These are phyloP conservation scores for Lanmaoa rubissima DNA, from an alignment of 768 basidiomycete genomes.

Conservation along the genomic window DNA sequence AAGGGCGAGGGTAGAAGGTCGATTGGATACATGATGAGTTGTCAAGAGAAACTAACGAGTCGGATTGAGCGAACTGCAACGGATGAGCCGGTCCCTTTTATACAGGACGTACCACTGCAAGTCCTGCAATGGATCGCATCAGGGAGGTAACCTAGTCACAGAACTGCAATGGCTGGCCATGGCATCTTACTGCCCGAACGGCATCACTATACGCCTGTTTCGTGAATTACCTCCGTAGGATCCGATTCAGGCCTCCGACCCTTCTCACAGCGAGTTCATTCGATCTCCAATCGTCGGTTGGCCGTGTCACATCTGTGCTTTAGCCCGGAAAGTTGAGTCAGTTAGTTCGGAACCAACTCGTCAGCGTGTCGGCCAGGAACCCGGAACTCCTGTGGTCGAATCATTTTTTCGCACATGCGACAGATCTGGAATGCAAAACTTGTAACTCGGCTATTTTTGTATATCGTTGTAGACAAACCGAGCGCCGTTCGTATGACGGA, in stretches of 20 bases:
- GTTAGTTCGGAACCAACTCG: constrained; percentile 10
- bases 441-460: constrained; percentile 15
- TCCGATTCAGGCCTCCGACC: constrained; percentile 18
- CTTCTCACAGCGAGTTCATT: constrained; percentile 19
- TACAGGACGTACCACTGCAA: constrained; percentile 33
- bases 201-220: constrained; percentile 27
- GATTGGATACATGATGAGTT: constrained; percentile 25
- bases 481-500: constrained; percentile 4
- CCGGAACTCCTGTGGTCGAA: constrained; percentile 11
- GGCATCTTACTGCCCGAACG: constrained; percentile 24
- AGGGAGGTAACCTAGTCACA: constrained; percentile 35
- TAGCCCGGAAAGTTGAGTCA: constrained; percentile 17
- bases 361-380: constrained; percentile 28
- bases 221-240: constrained; percentile 22
- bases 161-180: constrained; percentile 28
- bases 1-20: constrained; percentile 54
- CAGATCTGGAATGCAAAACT: constrained; percentile 5
- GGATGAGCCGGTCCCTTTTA: constrained; percentile 23
- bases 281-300: constrained; percentile 22
- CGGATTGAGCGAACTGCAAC: constrained; percentile 4
- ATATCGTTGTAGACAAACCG: constrained; percentile 1
- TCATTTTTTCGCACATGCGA: constrained; percentile 12
- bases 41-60: not conserved
- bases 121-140: constrained; percentile 28
- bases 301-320: constrained; percentile 25